Conservation (phyloP, 805 yeast species). For the Ogataea pilisensis region DNA sequence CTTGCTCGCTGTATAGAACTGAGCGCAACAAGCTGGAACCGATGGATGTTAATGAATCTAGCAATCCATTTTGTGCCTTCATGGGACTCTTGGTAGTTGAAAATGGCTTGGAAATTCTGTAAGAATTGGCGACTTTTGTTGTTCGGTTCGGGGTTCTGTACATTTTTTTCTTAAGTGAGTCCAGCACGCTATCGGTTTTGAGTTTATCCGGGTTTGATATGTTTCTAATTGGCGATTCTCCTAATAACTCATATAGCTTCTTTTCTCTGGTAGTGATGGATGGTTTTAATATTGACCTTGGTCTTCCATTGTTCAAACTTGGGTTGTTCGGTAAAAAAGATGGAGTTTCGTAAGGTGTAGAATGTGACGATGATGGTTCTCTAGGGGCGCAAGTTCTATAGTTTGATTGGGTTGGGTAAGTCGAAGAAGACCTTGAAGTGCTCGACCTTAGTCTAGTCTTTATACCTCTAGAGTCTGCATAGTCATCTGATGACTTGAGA, state of each 20-base stretch:
- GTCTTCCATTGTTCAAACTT: conserved; percentile 4
- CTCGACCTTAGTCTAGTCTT: conserved; percentile 4
- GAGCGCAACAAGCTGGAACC: conserved; percentile 27
- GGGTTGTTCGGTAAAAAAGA: no score
- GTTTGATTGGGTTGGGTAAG: conserved; percentile 1
- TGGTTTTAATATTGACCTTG: conserved; percentile 13
- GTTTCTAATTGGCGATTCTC: conserved; percentile 26
- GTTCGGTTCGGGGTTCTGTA: conserved; percentile 1
- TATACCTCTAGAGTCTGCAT: background rate
- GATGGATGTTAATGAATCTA: conserved; percentile 25
- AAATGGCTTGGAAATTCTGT: background rate
- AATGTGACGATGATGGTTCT: conserved; percentile 1
- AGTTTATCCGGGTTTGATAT: conserved; percentile 12
- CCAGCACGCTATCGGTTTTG: conserved; percentile 17
- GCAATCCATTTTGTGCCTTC: conserved; percentile 15
- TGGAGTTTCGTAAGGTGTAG: no score
- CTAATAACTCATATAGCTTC: conserved; percentile 24
- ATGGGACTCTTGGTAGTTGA: background rate
- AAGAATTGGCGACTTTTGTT: background rate
- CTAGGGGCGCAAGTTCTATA: conserved; percentile 2
- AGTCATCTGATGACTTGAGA: conserved; percentile 1
- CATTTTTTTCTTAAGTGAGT: conserved; percentile 14
- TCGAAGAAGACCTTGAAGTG: background rate
- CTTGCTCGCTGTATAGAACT: conserved; percentile 24
- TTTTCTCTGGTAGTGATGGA: conserved; percentile 7